Percentiles rank a stretch among this genome's conserved stretches.
Conservation (phyloP, 345 rosid species). For the Aquilaria yunnanensis region DNA sequence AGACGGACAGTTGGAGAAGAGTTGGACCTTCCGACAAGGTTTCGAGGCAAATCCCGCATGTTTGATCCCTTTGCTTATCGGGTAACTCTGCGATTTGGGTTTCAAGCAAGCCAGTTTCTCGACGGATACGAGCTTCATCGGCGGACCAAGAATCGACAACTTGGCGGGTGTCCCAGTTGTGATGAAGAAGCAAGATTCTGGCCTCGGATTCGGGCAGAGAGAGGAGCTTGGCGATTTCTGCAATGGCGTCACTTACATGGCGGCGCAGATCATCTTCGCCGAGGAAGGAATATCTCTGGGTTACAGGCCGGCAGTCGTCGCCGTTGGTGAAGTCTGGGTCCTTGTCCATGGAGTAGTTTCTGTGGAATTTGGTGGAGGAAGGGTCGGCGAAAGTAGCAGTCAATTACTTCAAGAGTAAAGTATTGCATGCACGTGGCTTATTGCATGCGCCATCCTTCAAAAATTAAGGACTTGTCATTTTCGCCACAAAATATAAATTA, state of each 20-base stretch:
- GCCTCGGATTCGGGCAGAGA: background rate
- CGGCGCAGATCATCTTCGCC: background rate
- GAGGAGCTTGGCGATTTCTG: background rate
- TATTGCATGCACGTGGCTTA: no score
- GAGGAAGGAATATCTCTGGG: background rate
- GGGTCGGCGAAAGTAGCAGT: no score
- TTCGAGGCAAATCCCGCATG: background rate
- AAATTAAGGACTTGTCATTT: background rate
- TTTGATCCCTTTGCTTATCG: background rate
- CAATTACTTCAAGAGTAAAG: no score
- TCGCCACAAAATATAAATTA: background rate
- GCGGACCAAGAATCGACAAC: background rate
- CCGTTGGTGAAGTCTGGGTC: no score
- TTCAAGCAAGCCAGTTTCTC: conserved; percentile 10
- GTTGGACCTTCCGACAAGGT: background rate
- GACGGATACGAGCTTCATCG: conserved; percentile 1
- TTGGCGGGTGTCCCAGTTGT: background rate
- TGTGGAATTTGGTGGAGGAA: no score
- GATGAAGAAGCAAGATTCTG: background rate
- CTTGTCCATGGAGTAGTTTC: no score
- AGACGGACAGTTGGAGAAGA: background rate
- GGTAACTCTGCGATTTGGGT: background rate
- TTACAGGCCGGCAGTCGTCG: background rate
- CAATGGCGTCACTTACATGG: background rate
- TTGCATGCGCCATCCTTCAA: no score